Conservation (phyloP, 768 basidiomycete species). For the Agaricus blazei region DNA sequence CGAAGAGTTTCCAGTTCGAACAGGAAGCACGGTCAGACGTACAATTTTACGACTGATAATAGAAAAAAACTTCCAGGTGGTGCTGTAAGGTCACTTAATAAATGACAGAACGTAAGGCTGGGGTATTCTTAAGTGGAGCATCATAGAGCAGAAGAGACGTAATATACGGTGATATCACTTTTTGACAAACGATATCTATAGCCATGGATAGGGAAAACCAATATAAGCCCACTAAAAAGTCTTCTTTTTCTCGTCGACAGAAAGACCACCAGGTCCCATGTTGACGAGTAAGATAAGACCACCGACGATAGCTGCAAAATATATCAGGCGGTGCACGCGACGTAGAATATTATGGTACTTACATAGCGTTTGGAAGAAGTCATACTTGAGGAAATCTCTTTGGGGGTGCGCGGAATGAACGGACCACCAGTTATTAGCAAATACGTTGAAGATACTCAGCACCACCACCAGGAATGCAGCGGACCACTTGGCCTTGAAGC, state of each 20-base stretch:
- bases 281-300: slow-evolving; percentile 96
- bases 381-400: slow-evolving; percentile 98
- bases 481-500: slow-evolving; percentile 99
- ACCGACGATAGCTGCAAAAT: slow-evolving; percentile 74
- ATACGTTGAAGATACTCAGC: slow-evolving; percentile 92
- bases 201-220: neutral
- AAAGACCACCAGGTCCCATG: slow-evolving; percentile 96
- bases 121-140: neutral
- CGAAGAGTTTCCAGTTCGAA: neutral
- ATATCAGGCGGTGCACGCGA: slow-evolving; percentile 5
- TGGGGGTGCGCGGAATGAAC: slow-evolving; percentile 90
- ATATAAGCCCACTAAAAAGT: slow-evolving; percentile 47
- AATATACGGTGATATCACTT: neutral
- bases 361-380: slow-evolving; percentile 98
- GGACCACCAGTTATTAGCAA: slow-evolving; percentile 99
- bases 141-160: neutral
- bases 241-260: slow-evolving; percentile 99
- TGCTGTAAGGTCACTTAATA: neutral
- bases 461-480: slow-evolving; percentile 92
- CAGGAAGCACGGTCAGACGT: neutral
- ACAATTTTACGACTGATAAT: neutral
- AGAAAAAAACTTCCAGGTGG: no score
- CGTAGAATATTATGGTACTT: slow-evolving; percentile 17
- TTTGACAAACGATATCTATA: neutral
- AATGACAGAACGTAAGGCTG: neutral